phyloP scores from a whole-genome alignment of 73 alveolate species.

The Tetrahymena thermophila region DNA sequence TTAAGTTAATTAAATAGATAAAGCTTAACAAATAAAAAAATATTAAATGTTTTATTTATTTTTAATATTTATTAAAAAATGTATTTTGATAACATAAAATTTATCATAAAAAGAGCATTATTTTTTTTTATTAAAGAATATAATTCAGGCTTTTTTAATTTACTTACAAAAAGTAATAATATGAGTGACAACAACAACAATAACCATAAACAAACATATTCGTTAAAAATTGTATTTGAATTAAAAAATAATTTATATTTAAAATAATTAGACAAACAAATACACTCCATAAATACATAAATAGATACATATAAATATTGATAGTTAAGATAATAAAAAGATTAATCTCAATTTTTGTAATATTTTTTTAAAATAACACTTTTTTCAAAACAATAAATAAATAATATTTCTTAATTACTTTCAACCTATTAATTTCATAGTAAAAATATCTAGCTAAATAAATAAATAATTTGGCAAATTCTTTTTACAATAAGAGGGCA shows the following conservation, averaged over 20 bases:
- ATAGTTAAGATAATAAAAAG: not conserved
- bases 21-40: too few species aligned
- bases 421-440: not conserved
- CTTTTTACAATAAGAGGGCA: too few species aligned
- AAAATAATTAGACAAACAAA: not conserved
- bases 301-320: too few species aligned
- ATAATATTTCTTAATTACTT: not conserved
- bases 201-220: not conserved
- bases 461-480: not conserved
- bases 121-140: too few species aligned
- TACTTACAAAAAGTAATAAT: too few species aligned
- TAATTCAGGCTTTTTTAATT: too few species aligned
- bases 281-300: not conserved
- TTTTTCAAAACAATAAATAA: not conserved
- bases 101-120: too few species aligned
- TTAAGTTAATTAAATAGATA: too few species aligned
- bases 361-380: not conserved
- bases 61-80: too few species aligned
- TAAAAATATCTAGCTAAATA: not conserved
- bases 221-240: not conserved
- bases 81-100: too few species aligned
- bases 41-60: too few species aligned
- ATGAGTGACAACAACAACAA: not conserved
- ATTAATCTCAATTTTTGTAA: not conserved
- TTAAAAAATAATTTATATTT: too few species aligned